Evolutionary conservation across 2,329 filamentous ascomycete species (phyloP), one percentile per base, ranked within the genome.

Genomic region (Pseudocercospora eumusae): DNA sequence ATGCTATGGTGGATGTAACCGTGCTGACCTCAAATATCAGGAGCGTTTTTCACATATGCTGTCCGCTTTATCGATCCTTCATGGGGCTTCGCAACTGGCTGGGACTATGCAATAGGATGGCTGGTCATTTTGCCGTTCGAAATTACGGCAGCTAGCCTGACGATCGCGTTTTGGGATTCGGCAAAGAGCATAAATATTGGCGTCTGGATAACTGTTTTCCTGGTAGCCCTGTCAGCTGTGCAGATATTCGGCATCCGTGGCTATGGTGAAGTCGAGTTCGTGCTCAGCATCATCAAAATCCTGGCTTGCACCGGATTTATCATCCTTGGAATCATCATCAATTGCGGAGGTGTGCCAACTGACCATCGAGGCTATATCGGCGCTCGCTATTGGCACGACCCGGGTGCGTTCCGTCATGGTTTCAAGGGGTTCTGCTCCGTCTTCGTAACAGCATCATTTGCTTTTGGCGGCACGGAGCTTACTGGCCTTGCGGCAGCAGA

Each of bases 141-240:
- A 52, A 69, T 72, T 13, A 70, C 69, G 13, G 60, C 69, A 6
- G 70, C 70, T 20, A 68, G 68, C 8, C 56, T 71, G 20, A 72
- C 70, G 1, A 69, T 72, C 23, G 33, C 64, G 1, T 72, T 64
- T 64, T 74, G 71, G 67, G 21, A 42, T n/a, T 44, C 33, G 5
- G 55, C 55, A 18, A 59, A 52, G 15, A 44, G 68, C 47, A 76
- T 92, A 59, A 83, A 86, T 27, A 86, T 87, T 65, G 86, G 88
- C 57, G 88, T 90, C 27, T 97, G 91, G 78, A 91, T 97, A 25
- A 85, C 90, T 45, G 80, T 97, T 47, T 97, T 97, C 76, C 84
- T 95, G 61, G 64, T 86, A 15, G 70, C 88, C 59, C 93, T 96
- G 68, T 82, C 96, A 49, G 69, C 77, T 28, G 96, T 97, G 78